These are phyloP conservation scores for Peterozyma xylosa DNA, from an alignment of 805 yeast genomes.

Conservation along the genomic window DNA sequence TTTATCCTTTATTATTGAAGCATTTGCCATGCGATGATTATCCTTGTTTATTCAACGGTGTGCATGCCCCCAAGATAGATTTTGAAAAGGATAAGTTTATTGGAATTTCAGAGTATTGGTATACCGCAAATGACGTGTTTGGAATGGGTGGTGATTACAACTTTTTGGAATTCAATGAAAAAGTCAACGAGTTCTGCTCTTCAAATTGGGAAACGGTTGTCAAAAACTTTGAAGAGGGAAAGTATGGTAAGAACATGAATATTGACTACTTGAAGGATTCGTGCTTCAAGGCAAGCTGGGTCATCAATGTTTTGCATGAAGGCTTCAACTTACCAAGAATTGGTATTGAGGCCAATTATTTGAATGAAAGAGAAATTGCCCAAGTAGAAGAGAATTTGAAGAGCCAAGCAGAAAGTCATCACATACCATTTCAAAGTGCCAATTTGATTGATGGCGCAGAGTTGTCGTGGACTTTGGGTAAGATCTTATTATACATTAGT, in stretches of 20 bases:
- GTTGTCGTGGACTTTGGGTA: slow-evolving; percentile 92
- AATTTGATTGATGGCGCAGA: slow-evolving; percentile 77
- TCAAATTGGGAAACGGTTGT: slow-evolving; percentile 58
- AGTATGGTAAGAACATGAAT: slow-evolving; percentile 47
- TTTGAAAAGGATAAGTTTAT: slow-evolving; percentile 75
- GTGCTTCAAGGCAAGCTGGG: slow-evolving; percentile 96
- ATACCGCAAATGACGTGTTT: slow-evolving; percentile 88
- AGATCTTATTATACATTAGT: slow-evolving; percentile 75
- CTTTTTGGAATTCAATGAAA: slow-evolving; percentile 57
- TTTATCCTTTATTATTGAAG: slow-evolving; percentile 72
- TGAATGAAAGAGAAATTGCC: slow-evolving; percentile 17
- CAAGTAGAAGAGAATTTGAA: slow-evolving; percentile 11
- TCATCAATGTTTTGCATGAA: slow-evolving; percentile 79
- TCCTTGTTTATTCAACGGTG: slow-evolving; percentile 93
- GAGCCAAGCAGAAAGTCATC: slow-evolving; percentile 11
- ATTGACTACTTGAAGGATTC: slow-evolving; percentile 59
- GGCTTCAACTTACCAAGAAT: slow-evolving; percentile 84
- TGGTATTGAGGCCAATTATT: slow-evolving; percentile 37
- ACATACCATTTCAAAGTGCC: slow-evolving; percentile 70
- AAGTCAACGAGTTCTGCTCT: slow-evolving; percentile 68
- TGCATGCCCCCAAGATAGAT: slow-evolving; percentile 86
- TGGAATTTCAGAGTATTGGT: slow-evolving; percentile 97
- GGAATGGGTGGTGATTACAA: slow-evolving; percentile 85
- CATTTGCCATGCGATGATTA: slow-evolving; percentile 77
- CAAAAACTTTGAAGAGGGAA: slow-evolving; percentile 42